phyloP scores from a whole-genome alignment of 208 protist genomes.

The Acanthamoeba sp. region DNA sequence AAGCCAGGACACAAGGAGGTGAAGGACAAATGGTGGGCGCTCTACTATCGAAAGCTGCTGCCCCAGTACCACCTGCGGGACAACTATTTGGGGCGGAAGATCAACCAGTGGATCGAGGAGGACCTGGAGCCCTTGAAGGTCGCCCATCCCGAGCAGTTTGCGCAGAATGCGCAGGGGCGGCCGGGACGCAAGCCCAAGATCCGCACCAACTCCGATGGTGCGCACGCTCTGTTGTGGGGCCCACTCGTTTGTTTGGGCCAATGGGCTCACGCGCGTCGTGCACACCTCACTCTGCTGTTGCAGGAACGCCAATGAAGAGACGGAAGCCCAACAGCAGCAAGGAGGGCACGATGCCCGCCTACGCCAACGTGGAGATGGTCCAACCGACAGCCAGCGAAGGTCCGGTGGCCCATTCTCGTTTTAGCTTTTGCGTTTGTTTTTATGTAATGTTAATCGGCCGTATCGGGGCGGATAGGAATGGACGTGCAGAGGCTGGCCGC shows the following conservation, averaged over 20 bases:
- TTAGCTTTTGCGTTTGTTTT: neutral
- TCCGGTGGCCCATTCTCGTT: neutral
- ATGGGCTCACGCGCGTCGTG: neutral
- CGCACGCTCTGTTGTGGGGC: neutral
- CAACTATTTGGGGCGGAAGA: conserved; percentile 81
- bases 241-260: neutral
- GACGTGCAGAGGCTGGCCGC: conserved; percentile 8
- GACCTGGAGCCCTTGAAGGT: conserved; percentile 70
- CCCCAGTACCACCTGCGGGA: conserved; percentile 82
- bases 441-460: too few species aligned
- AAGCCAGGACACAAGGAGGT: conserved; percentile 83
- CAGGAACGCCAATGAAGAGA: conserved; percentile 69
- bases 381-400: conserved; percentile 36
- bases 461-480: neutral
- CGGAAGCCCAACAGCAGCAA: conserved; percentile 80
- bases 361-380: conserved; percentile 80
- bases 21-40: conserved; percentile 83
- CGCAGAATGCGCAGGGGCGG: neutral
- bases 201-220: conserved; percentile 33
- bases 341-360: conserved; percentile 77
- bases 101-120: conserved; percentile 83
- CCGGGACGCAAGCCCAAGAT: conserved; percentile 63
- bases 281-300: neutral
- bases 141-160: conserved; percentile 39
- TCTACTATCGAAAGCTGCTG: conserved; percentile 80